phyloP scores from a whole-genome alignment of 768 basidiomycete species.

The Serendipita vermifera region DNA sequence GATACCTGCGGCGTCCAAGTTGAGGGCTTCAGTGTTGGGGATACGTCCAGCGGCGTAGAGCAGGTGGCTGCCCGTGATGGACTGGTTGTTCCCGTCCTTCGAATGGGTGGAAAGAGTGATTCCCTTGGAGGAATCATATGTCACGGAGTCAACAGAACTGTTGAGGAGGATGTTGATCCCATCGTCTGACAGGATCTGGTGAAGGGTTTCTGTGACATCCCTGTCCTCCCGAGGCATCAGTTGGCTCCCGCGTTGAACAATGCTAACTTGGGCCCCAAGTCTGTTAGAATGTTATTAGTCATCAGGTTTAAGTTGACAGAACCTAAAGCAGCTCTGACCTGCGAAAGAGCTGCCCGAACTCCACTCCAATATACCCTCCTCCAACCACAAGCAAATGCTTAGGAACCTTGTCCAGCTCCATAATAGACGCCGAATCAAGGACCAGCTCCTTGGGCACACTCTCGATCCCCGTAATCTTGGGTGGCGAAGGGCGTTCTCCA shows the following conservation, averaged over 20 bases:
- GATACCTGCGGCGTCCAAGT: constrained; percentile 11
- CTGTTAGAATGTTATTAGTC: constrained; percentile 12
- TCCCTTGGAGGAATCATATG: background rate
- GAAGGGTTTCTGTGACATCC: constrained; percentile 10
- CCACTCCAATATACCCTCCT: constrained; percentile 15
- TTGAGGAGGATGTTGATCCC: constrained; percentile 10
- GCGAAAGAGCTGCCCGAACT: constrained; percentile 16
- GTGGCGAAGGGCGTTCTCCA: constrained; percentile 12
- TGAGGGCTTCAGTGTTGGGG: constrained; percentile 14
- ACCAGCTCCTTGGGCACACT: constrained; percentile 10
- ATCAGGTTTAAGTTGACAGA: constrained; percentile 11
- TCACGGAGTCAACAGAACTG: background rate
- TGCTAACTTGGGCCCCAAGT: constrained; percentile 14
- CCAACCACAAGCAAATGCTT: constrained; percentile 15
- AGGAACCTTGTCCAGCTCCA: constrained; percentile 14
- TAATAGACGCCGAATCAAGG: constrained; percentile 14
- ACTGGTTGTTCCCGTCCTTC: background rate
- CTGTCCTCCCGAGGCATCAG: constrained; percentile 13
- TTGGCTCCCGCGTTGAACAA: constrained; percentile 13
- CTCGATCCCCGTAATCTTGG: constrained; percentile 11
- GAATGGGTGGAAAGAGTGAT: background rate
- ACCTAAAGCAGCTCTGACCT: constrained; percentile 7
- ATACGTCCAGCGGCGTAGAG: constrained; percentile 14
- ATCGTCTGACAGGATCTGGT: constrained; percentile 12
- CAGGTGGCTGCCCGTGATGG: constrained; percentile 7